Evolutionary conservation across 2,329 filamentous ascomycete genomes (phyloP).

Genomic region (Aspergillus sergii): DNA sequence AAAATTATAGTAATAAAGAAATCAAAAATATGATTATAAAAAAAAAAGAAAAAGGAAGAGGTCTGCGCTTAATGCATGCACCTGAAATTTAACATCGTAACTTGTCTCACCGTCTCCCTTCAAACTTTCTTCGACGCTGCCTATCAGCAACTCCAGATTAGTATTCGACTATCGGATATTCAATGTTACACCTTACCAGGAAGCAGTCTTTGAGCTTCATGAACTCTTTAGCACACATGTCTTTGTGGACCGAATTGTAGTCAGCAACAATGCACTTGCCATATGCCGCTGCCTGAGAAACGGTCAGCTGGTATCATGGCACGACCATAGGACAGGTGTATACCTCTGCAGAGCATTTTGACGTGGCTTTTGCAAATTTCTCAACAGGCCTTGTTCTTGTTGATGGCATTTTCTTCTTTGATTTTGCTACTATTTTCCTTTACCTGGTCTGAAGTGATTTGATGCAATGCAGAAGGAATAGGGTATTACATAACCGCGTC

Average conservation of each 20-base stretch:
- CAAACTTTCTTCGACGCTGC: constrained; percentile 56
- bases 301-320: constrained; percentile 17
- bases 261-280: constrained; percentile 90
- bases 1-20: background rate
- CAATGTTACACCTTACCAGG: constrained; percentile 58
- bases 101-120: constrained; percentile 8
- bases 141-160: constrained; percentile 34
- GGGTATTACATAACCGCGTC: constrained; percentile 22
- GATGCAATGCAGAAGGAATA: background rate
- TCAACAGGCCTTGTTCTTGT: constrained; percentile 65
- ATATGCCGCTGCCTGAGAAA: constrained; percentile 72
- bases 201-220: constrained; percentile 85
- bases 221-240: constrained; percentile 87
- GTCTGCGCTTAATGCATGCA: background rate
- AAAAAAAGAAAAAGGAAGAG: background rate
- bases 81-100: background rate
- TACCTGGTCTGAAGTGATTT: background rate
- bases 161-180: background rate
- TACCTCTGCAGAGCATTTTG: constrained; percentile 69
- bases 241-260: constrained; percentile 86
- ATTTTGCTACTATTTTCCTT: background rate
- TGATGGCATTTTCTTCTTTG: constrained; percentile 40
- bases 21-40: background rate
- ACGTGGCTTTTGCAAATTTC: constrained; percentile 66
- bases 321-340: constrained; percentile 14